Conservation (phyloP, 2,329 filamentous ascomycete species). For the Pezicula neosporulosa region DNA sequence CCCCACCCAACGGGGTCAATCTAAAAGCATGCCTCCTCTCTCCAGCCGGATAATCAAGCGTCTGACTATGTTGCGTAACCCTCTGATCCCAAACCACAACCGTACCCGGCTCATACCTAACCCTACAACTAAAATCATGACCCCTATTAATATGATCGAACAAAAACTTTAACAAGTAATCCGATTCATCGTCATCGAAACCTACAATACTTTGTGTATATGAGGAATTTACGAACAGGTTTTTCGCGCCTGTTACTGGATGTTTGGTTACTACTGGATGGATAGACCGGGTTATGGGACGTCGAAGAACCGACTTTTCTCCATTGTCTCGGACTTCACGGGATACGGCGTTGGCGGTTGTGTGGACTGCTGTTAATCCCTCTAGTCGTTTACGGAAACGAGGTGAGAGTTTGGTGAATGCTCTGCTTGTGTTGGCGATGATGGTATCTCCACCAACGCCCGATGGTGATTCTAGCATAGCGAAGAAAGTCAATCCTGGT, state of each 20-base stretch:
- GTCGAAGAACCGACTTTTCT: slow-evolving; percentile 67
- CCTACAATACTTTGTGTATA: slow-evolving; percentile 48
- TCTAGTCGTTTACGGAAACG: slow-evolving; percentile 75
- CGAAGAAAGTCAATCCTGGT: slow-evolving; percentile 82
- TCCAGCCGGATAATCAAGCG: slow-evolving; percentile 21
- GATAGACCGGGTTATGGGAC: slow-evolving; percentile 67
- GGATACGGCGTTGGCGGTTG: slow-evolving; percentile 59
- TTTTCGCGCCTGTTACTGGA: slow-evolving; percentile 76
- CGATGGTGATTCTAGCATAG: slow-evolving; percentile 72
- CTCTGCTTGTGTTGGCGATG: slow-evolving; percentile 72
- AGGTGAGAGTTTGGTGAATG: slow-evolving; percentile 74
- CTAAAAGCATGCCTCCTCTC: slow-evolving; percentile 23
- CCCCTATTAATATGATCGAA: slow-evolving; percentile 66
- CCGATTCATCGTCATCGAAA: slow-evolving; percentile 67
- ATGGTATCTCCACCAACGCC: slow-evolving; percentile 74
- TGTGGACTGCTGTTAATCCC: slow-evolving; percentile 70
- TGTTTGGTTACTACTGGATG: slow-evolving; percentile 79
- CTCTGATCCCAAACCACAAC: slow-evolving; percentile 79
- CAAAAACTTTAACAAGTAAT: slow-evolving; percentile 69
- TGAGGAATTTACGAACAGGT: slow-evolving; percentile 75
- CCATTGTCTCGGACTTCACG: slow-evolving; percentile 66
- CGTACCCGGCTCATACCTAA: slow-evolving; percentile 72
- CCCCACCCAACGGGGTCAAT: slow-evolving; percentile 22
- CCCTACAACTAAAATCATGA: slow-evolving; percentile 67
- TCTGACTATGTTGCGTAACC: slow-evolving; percentile 32